Evolutionary conservation across 805 yeast genomes (phyloP), one percentile per base, ranked within the genome.

Genomic region (Ogataea dorogensis): DNA sequence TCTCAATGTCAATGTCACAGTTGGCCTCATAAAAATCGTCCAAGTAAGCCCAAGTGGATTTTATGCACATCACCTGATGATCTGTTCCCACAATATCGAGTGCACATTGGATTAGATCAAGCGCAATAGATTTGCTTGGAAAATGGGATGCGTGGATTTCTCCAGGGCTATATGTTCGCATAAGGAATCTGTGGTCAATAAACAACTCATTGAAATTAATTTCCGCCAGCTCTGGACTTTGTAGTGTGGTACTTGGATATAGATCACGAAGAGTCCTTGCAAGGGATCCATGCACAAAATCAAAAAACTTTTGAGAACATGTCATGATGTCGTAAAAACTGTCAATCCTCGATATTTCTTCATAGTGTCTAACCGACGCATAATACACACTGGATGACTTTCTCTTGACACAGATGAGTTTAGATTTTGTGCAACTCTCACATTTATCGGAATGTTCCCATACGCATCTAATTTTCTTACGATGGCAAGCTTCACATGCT

Each of bases 201-300:
- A 38, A 38, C 14, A 33, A 10, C 11, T 34, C 42, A 25, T 38
- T 38, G 26, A 23, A 20, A 16, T 38, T 38, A 28, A 38, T 20
- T 26, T 31, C 17, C 2, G 28, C 13, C 16, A 12, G 21, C 1
- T 31, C 29, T 7, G 21, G 10, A 5, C 10, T 9, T 17, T 20
- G 14, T 4, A 10, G 7, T 16, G 7, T 14, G 5, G 18, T 14
- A n/a, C 23, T 11, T 11, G 22, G 16, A 14, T 17, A 15, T n/a
- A 24, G 18, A 1, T 28, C 20, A 17, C 10, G 10, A 9, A n/a
- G 8, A 8, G 33, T 10, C 10, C 15, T 13, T n/a, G 9, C 11
- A 7, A 38, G 15, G 3, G 38, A 14, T 5, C 28, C 21, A 15
- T 18, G 19, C 13, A 33, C 18, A 20, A 29, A 33, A 15, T 38